These are phyloP conservation scores for Pseudopyricularia javanii DNA, from an alignment of 2,329 filamentous ascomycete genomes.

Conservation along the genomic window DNA sequence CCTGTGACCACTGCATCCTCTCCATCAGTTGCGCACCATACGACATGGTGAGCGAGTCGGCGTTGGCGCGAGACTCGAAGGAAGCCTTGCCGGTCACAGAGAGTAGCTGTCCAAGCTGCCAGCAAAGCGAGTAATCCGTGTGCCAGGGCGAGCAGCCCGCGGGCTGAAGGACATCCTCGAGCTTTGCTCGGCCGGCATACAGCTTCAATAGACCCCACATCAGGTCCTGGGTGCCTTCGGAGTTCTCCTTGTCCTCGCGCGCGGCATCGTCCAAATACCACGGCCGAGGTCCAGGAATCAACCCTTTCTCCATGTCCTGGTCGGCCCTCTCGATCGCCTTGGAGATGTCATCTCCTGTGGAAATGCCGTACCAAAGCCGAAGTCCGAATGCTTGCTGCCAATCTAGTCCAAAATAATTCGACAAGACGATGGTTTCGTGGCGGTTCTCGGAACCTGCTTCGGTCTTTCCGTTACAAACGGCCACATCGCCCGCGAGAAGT, in stretches of 20 bases:
- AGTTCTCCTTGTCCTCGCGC: slow-evolving; percentile 43
- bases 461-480: slow-evolving; percentile 67
- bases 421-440: slow-evolving; percentile 67
- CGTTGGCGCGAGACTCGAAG: slow-evolving; percentile 56
- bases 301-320: slow-evolving; percentile 57
- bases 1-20: slow-evolving; percentile 54
- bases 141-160: slow-evolving; percentile 66
- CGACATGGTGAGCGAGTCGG: slow-evolving; percentile 40
- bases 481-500: slow-evolving; percentile 77
- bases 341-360: slow-evolving; percentile 55
- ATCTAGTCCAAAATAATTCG: slow-evolving; percentile 71
- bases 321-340: slow-evolving; percentile 62
- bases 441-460: slow-evolving; percentile 67
- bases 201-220: slow-evolving; percentile 80
- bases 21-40: slow-evolving; percentile 18
- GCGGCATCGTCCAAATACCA: slow-evolving; percentile 52
- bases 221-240: slow-evolving; percentile 55
- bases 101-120: slow-evolving; percentile 70
- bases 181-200: slow-evolving; percentile 48
- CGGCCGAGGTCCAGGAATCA: slow-evolving; percentile 61
- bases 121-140: slow-evolving; percentile 64
- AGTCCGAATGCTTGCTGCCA: slow-evolving; percentile 93
- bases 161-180: slow-evolving; percentile 64
- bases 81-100: slow-evolving; percentile 34
- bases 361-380: slow-evolving; percentile 76